These are phyloP conservation scores for Cryoendolithus antarcticus DNA, from an alignment of 2,329 filamentous ascomycete species.

Conservation along the genomic window DNA sequence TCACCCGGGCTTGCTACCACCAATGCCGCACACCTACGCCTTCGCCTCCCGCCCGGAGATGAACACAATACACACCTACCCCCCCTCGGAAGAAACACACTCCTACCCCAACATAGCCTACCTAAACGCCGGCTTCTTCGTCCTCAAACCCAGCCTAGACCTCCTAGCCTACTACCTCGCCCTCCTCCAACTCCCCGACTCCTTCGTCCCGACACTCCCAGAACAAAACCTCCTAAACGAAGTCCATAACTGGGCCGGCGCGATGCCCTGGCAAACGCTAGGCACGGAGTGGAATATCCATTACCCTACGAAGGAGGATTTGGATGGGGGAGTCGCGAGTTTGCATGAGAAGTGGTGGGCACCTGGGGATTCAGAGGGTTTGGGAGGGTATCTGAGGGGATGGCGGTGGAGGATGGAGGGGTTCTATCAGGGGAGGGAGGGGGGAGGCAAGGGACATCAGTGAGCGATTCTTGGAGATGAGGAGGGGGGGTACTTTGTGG, in stretches of 20 bases:
- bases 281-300: slow-evolving; percentile 27
- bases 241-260: slow-evolving; percentile 21
- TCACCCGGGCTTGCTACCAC: not conserved
- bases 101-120: slow-evolving; percentile 19
- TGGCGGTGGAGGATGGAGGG: slow-evolving; percentile 25
- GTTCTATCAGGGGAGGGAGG: slow-evolving; percentile 23
- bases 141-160: slow-evolving; percentile 19
- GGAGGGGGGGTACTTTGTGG: too few relatives aligned
- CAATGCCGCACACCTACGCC: not conserved
- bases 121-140: slow-evolving; percentile 28
- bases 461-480: too few relatives aligned
- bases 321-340: slow-evolving; percentile 23
- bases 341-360: slow-evolving; percentile 31
- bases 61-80: slow-evolving; percentile 5
- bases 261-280: slow-evolving; percentile 29
- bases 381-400: slow-evolving; percentile 20
- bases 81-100: slow-evolving; percentile 16
- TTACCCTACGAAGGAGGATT: slow-evolving; percentile 23
- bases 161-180: slow-evolving; percentile 23
- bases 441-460: too few relatives aligned
- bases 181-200: slow-evolving; percentile 16
- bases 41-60: not conserved
- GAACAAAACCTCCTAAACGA: slow-evolving; percentile 28
- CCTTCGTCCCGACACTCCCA: slow-evolving; percentile 21
- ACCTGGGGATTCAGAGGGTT: slow-evolving; percentile 16